Evolutionary conservation across 805 yeast species (phyloP).

Genomic region (Cyberlindnera euphorbiiphila): DNA sequence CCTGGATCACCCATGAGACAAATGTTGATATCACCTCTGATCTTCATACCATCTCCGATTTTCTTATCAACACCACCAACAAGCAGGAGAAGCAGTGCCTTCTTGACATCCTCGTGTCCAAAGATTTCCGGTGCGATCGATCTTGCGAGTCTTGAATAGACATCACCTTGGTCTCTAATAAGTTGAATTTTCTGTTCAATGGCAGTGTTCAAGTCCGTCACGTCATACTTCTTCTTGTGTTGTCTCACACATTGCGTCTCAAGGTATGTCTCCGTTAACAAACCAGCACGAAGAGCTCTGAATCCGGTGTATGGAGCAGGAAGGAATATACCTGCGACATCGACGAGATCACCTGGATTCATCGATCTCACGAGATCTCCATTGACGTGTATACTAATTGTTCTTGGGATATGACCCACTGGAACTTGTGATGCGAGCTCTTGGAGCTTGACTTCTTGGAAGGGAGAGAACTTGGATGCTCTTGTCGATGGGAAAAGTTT

Average conservation of each 20-base stretch:
- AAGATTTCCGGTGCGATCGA: conserved; percentile 97
- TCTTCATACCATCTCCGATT: conserved; percentile 94
- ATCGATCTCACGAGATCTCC: conserved; percentile 85
- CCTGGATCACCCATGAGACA: conserved; percentile 99
- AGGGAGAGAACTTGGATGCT: conserved; percentile 91
- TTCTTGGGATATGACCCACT: conserved; percentile 94
- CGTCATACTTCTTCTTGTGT: conserved; percentile 83
- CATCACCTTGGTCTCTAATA: conserved; percentile 58
- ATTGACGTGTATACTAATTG: conserved; percentile 79
- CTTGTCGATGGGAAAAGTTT: conserved; percentile 89
- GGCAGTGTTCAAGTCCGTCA: conserved; percentile 53
- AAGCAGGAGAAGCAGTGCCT: conserved; percentile 75
- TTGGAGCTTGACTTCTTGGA: conserved; percentile 93
- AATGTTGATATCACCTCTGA: conserved; percentile 94
- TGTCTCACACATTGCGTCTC: conserved; percentile 84
- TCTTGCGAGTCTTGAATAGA: conserved; percentile 74
- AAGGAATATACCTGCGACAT: conserved; percentile 85
- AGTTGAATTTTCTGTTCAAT: conserved; percentile 51
- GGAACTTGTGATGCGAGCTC: conserved; percentile 97
- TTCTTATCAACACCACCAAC: conserved; percentile 96
- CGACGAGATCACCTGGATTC: conserved; percentile 94
- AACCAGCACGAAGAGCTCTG: conserved; percentile 87
- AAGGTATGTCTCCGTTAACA: conserved; percentile 88
- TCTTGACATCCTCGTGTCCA: conserved; percentile 92
- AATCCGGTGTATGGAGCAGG: conserved; percentile 97